Evolutionary conservation across 108 stramenopile genomes (phyloP).

Genomic region (Fragilariopsis cylindrus): DNA sequence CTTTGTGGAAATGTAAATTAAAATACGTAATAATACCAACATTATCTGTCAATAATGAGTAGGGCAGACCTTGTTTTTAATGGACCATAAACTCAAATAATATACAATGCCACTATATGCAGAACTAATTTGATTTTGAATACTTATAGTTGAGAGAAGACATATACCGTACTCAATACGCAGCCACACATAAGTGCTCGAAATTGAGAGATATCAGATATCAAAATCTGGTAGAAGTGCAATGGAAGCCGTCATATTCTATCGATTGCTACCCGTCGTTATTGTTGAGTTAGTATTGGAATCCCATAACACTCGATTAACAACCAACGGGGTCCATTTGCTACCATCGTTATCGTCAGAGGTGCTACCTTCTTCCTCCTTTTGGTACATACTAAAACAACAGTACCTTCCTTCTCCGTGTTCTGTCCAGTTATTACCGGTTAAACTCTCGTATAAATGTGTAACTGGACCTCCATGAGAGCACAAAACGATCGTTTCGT

Average conservation of each 20-base stretch:
- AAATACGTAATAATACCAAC: not conserved
- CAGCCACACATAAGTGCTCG: too few species aligned
- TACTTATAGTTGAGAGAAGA: too few species aligned
- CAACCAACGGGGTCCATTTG: constrained; percentile 29
- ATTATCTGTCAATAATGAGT: too few species aligned
- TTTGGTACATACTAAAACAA: constrained; percentile 46
- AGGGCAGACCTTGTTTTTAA: too few species aligned
- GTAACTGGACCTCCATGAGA: constrained; percentile 60
- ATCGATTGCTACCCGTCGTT: too few species aligned
- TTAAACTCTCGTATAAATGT: constrained; percentile 52
- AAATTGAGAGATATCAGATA: too few species aligned
- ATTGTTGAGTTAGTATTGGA: not conserved
- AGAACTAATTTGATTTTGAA: too few species aligned
- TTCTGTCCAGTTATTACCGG: constrained; percentile 40
- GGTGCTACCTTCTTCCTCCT: constrained; percentile 10
- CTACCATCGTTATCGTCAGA: not conserved
- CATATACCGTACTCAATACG: too few species aligned
- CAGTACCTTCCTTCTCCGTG: constrained; percentile 42
- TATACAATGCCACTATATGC: too few species aligned
- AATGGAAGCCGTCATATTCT: too few species aligned
- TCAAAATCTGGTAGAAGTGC: too few species aligned
- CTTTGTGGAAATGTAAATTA: constrained; percentile 46
- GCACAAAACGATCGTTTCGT: constrained; percentile 45
- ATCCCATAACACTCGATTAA: constrained; percentile 26
- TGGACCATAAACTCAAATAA: too few species aligned